Conservation (phyloP, 805 yeast species). For the Metschnikowia gelsemii region DNA sequence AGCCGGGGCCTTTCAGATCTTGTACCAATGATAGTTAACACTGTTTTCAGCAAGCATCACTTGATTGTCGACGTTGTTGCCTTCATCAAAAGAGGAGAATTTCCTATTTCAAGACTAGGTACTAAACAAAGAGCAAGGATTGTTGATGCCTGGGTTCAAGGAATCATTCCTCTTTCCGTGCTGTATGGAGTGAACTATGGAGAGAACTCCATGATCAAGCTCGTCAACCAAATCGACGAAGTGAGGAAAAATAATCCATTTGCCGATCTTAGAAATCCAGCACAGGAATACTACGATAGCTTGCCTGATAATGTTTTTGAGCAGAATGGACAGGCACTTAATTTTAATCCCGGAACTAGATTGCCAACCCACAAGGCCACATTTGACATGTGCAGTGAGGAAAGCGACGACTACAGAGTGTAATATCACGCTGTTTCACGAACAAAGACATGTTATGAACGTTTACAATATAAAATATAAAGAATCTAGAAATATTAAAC, state of each 20-base stretch:
- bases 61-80: constrained; percentile 80
- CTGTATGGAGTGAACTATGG: constrained; percentile 61
- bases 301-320: constrained; percentile 32
- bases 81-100: constrained; percentile 62
- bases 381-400: constrained; percentile 16
- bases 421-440: neutral
- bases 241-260: constrained; percentile 41
- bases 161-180: constrained; percentile 42
- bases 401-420: constrained; percentile 5
- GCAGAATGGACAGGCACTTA: constrained; percentile 30
- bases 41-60: constrained; percentile 77
- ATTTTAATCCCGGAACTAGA: constrained; percentile 26
- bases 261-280: constrained; percentile 43
- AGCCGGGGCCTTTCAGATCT: constrained; percentile 60
- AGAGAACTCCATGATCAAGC: constrained; percentile 58
- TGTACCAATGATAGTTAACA: constrained; percentile 80
- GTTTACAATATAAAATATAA: neutral
- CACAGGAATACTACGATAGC: constrained; percentile 39
- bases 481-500: neutral
- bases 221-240: constrained; percentile 53
- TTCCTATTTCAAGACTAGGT: constrained; percentile 71
- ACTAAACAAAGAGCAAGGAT: constrained; percentile 74
- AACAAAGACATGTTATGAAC: too few species aligned
- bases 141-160: constrained; percentile 53
- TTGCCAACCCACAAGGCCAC: constrained; percentile 11